Base-by-base conservation (phyloP, 2,329 filamentous ascomycete species). In the Pseudopithomyces maydicus region DNA sequence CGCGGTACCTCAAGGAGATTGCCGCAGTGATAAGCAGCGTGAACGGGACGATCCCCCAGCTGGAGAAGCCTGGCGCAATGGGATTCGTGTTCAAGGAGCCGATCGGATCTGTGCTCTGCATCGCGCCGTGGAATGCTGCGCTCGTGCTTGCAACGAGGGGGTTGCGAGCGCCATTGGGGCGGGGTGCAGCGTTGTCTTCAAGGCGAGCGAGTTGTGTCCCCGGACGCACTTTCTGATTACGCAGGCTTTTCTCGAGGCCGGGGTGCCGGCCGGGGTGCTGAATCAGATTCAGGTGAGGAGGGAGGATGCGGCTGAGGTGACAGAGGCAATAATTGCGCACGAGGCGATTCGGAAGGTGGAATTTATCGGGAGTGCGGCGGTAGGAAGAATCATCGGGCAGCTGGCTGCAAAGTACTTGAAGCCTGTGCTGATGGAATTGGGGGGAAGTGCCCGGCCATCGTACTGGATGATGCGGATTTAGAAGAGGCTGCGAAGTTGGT, bases 401-500 rank as follows among this genome's bases (percentile, higher is more conserved):
- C 66, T 75, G 19, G 70, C 63, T 23, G 77, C 78, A 1, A 72
- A 67, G 36, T 77, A 78, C 54, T 58, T 80, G 59, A 81, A 81
- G 71, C 77, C 76, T 29, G 74, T 80, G 35, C 75, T 78, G 12
- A 69, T 81, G 14, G 79, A 80, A 62, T 67, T 79, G 15, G 79
- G 79, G 79, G 79, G 43, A 80, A 81, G 67, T 71, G 70, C 14
- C 78, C 79, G n/a, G 74, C 74, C 1, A 74, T 81, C 22, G 73
- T 81, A 39, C 79, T 80, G 55, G 72, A 77, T 45, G 79, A 81
- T 61, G 79, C 77, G 64, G 76, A 83, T 63, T 68, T 83, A n/a
- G 74, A 80, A 20, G 69, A 78, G 43, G 80, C 80, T 7, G 63
- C 61, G 22, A 57, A 58, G 19, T 32, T 60, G 36, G 63, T 58